Evolutionary conservation across 345 rosid genomes (phyloP).

Genomic region (Populus deltoides): DNA sequence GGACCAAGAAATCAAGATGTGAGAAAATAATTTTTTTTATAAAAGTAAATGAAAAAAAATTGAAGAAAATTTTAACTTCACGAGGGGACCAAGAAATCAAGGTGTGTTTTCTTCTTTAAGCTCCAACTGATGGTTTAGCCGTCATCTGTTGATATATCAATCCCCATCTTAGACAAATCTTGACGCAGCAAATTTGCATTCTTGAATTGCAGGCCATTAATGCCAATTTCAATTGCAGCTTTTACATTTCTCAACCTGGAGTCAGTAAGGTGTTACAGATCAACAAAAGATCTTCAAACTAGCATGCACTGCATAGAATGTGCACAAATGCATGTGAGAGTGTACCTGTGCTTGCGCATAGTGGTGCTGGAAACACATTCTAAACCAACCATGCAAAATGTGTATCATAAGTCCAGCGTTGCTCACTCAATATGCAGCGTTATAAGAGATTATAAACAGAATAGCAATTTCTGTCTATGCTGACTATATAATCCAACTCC

Average conservation of each 20-base stretch:
- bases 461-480: neutral
- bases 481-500: neutral
- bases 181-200: constrained; percentile 43
- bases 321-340: neutral
- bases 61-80: neutral
- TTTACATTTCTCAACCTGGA: constrained; percentile 64
- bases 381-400: no score
- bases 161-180: constrained; percentile 51
- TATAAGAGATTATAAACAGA: neutral
- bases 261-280: neutral
- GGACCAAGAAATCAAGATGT: neutral
- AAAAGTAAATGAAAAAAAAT: no score
- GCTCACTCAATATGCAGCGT: no score
- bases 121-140: constrained; percentile 2
- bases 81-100: neutral
- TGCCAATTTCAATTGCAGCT: constrained; percentile 72
- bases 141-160: constrained; percentile 33
- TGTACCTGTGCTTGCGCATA: neutral
- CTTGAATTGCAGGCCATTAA: constrained; percentile 64
- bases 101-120: neutral
- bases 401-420: no score
- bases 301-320: neutral
- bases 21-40: neutral
- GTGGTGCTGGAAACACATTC: no score
- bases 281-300: neutral